Conservation (phyloP, 805 yeast genomes). For the Limtongia smithiae region DNA sequence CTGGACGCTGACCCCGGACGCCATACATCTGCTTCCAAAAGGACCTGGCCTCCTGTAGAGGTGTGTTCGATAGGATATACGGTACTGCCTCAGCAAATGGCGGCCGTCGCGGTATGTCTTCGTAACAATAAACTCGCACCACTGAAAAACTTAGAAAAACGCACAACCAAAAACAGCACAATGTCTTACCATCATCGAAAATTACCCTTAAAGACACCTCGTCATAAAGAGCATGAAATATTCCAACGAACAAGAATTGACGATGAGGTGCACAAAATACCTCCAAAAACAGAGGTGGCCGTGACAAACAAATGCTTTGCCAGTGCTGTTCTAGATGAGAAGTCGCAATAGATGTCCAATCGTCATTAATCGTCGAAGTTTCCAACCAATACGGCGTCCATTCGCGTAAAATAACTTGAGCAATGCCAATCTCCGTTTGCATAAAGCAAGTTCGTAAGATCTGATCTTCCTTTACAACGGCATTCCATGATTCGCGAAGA, state of each 20-base stretch:
- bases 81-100: constrained; percentile 19
- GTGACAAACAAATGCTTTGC: constrained; percentile 9
- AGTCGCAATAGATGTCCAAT: background rate
- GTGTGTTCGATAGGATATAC: background rate
- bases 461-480: constrained; percentile 8
- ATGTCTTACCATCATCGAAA: constrained; percentile 21
- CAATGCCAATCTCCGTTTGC: constrained; percentile 19
- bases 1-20: too few relatives aligned
- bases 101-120: constrained; percentile 17
- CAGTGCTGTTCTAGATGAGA: constrained; percentile 5
- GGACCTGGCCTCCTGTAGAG: background rate
- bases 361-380: background rate
- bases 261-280: background rate
- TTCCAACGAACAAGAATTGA: constrained; percentile 4
- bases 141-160: constrained; percentile 6
- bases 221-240: constrained; percentile 32
- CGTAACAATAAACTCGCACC: constrained; percentile 8
- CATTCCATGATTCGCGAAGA: constrained; percentile 12
- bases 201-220: constrained; percentile 25
- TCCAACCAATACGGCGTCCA: constrained; percentile 25
- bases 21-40: too few relatives aligned
- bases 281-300: constrained; percentile 20
- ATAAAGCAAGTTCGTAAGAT: constrained; percentile 26
- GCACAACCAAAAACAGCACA: background rate
- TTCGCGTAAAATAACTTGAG: constrained; percentile 24